Evolutionary conservation across 371 early-diverging fungal genomes (phyloP).

Genomic region (Actinomortierella ambigua): DNA sequence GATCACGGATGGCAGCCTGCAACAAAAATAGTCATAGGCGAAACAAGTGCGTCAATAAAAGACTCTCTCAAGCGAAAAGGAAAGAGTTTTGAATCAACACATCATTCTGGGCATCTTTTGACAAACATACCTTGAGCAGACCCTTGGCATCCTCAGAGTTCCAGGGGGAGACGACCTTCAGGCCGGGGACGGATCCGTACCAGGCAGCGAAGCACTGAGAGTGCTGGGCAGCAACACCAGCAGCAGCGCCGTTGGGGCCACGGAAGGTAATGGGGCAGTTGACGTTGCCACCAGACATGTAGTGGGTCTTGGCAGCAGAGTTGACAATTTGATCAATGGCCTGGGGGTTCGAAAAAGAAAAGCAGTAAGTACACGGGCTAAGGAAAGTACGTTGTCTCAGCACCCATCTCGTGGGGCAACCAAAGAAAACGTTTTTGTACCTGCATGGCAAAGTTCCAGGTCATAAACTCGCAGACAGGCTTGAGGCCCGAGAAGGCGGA

Average conservation of each 20-base stretch:
- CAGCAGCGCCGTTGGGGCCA: slow-evolving; percentile 99
- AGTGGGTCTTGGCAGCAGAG: slow-evolving; percentile 98
- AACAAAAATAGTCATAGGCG: slow-evolving; percentile 13
- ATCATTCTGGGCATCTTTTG: no score
- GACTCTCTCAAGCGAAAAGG: no score
- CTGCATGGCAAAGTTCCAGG: slow-evolving; percentile 99
- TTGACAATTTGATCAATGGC: slow-evolving; percentile 99
- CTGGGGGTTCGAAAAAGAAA: slow-evolving; percentile 53
- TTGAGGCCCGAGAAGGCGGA: slow-evolving; percentile 95
- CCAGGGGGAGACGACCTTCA: slow-evolving; percentile 99
- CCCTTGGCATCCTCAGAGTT: slow-evolving; percentile 98
- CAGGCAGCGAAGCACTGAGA: slow-evolving; percentile 99
- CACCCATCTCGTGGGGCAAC: no score
- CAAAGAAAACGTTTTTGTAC: slow-evolving; percentile 49
- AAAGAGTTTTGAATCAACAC: no score
- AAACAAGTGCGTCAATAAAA: not conserved
- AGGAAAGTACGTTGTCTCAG: no score
- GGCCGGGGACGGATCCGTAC: slow-evolving; percentile 98
- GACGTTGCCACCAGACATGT: slow-evolving; percentile 97
- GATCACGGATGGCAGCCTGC: slow-evolving; percentile 98
- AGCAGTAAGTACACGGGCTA: no score
- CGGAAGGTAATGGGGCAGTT: slow-evolving; percentile 98
- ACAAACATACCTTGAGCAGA: slow-evolving; percentile 76
- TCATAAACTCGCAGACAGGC: slow-evolving; percentile 99
- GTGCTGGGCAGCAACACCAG: slow-evolving; percentile 99